These are phyloP conservation scores for Eimeria maxima DNA, from an alignment of 169 alveolate species.

Conservation along the genomic window DNA sequence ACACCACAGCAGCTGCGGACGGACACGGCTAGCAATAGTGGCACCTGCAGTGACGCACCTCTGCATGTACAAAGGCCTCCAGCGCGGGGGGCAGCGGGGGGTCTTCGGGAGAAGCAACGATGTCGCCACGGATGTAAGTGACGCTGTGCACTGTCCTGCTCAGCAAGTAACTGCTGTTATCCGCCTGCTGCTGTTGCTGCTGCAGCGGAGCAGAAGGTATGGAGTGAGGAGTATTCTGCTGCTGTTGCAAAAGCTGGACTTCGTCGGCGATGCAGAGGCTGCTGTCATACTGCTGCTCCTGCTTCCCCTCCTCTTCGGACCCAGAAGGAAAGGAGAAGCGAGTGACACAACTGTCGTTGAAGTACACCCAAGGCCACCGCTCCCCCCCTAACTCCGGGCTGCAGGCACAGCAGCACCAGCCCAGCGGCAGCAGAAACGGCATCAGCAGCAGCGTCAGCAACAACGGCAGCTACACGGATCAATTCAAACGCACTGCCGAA, in stretches of 20 bases:
- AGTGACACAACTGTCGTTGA: slow-evolving; percentile 71
- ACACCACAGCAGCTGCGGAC: neutral
- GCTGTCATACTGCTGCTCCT: slow-evolving; percentile 23
- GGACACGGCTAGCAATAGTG: neutral
- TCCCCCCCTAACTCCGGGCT: neutral
- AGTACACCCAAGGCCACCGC: slow-evolving; percentile 76
- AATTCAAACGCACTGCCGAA: neutral
- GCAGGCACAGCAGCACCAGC: slow-evolving; percentile 10
- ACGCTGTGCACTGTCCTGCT: slow-evolving; percentile 76
- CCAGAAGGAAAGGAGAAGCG: slow-evolving; percentile 36
- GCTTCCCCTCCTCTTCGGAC: neutral
- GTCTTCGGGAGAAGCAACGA: slow-evolving; percentile 52
- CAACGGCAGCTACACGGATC: neutral
- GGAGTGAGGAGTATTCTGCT: neutral
- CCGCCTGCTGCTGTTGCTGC: slow-evolving; percentile 49
- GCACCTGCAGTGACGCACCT: slow-evolving; percentile 3
- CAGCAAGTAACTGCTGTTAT: slow-evolving; percentile 19
- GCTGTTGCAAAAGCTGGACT: neutral
- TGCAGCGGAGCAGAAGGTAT: neutral
- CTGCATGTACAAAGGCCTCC: slow-evolving; percentile 51
- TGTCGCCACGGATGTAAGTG: slow-evolving; percentile 67
- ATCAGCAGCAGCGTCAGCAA: neutral
- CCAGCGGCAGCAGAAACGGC: neutral
- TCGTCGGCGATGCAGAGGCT: slow-evolving; percentile 15
- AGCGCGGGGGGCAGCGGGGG: slow-evolving; percentile 71